Percentiles rank a stretch among this genome's conserved stretches.
phyloP scores from a whole-genome alignment of 2,329 filamentous ascomycete genomes.

The Cladosporium sp. region DNA sequence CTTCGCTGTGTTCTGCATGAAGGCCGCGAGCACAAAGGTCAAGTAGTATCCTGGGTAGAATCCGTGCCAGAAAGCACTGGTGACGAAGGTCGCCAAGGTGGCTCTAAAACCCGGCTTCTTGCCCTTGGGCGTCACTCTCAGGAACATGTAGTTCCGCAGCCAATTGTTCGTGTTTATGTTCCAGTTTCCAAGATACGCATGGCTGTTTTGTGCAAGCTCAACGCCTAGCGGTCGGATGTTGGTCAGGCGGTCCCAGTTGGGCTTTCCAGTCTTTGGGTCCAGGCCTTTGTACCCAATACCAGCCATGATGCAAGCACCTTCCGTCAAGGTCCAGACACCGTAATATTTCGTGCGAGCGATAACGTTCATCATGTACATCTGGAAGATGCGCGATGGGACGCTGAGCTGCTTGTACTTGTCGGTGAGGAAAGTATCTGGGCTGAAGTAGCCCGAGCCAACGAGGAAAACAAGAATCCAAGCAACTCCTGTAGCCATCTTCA shows the following conservation, averaged over 20 bases:
- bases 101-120: slow-evolving; percentile 96
- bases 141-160: slow-evolving; percentile 93
- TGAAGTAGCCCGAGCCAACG: slow-evolving; percentile 68
- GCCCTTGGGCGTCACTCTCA: slow-evolving; percentile 90
- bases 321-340: slow-evolving; percentile 89
- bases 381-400: slow-evolving; percentile 72
- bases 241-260: slow-evolving; percentile 84
- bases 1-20: slow-evolving; percentile 91
- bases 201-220: slow-evolving; percentile 89
- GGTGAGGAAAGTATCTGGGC: slow-evolving; percentile 62
- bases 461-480: slow-evolving; percentile 80
- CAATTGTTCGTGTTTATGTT: slow-evolving; percentile 99
- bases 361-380: slow-evolving; percentile 80
- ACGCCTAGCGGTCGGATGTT: slow-evolving; percentile 87
- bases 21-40: slow-evolving; percentile 82
- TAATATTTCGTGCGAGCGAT: slow-evolving; percentile 91
- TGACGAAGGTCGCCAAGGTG: slow-evolving; percentile 88
- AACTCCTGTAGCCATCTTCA: slow-evolving; percentile 72
- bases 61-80: slow-evolving; percentile 95
- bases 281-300: slow-evolving; percentile 94
- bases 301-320: slow-evolving; percentile 90
- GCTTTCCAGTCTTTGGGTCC: slow-evolving; percentile 78
- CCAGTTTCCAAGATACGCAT: slow-evolving; percentile 88
- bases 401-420: slow-evolving; percentile 66
- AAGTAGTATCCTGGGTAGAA: slow-evolving; percentile 98